Base-by-base conservation (phyloP, 108 stramenopile genomes). In the Skeletonema marinoi region DNA sequence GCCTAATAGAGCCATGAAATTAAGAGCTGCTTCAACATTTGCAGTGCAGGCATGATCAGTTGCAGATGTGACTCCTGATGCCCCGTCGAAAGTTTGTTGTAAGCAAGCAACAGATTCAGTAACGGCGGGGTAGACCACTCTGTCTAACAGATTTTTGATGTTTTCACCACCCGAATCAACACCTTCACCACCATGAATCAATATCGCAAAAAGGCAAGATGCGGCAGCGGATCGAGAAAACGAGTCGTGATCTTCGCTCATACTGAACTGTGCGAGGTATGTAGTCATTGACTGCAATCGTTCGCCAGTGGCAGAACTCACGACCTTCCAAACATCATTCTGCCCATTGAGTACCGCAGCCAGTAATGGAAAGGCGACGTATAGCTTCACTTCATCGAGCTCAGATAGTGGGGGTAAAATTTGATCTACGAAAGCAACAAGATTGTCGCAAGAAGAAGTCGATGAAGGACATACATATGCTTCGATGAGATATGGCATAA, bases 341-440 rank as follows among this genome's bases (percentile, higher is more conserved):
- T 36, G 30, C 66, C 58, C 56, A 19, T 62, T 42, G 16, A 93
- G 78, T 21, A 86, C 78, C 29, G 79, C 80, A 65, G 84, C 82
- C n/a, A 92, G 62, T 25, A 93, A 60, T n/a, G 93, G 90, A 7
- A 91, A 71, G 39, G 68, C 32, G 11, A 89, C 79, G 41, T 71
- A 81, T 4, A 93, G 68, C 31, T 80, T 70, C 35, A 78, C 68
- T 58, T 80, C 68, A 60, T 93, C 93, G 21, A 41, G 71, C 54
- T 75, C 54, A 11, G 88, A 89, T 33, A 93, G 67, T 0, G 93
- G 93, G n/a, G 93, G 93, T 31, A 93, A 60, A 13, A 82, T 66
- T 48, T 88, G 70, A 38, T 69, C 65, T 0, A 85, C 71, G 44
- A 70, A 85, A 38, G 77, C 50, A 35, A 73, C 79, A 35, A 86